Percentiles rank a stretch among this genome's conserved stretches.
Conservation (phyloP, 2,329 filamentous ascomycete genomes). For the Colletotrichum theobromicola region DNA sequence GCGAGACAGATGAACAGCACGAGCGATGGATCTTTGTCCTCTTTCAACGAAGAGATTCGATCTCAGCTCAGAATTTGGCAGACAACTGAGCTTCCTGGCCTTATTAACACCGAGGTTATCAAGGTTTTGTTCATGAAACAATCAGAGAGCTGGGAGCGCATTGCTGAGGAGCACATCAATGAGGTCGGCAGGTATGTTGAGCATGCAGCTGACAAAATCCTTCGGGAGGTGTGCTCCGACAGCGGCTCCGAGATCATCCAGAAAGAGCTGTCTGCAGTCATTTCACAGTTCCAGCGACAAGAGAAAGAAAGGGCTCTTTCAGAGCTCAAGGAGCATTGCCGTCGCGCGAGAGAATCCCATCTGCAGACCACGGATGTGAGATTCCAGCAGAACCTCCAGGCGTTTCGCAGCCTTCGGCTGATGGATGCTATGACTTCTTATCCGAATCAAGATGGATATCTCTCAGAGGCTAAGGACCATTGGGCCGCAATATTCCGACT, state of each 20-base stretch:
- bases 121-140: conserved; percentile 34
- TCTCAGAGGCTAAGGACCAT: neutral
- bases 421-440: conserved; percentile 6
- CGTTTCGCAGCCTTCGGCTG: conserved; percentile 26
- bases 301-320: neutral
- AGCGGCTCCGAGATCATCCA: conserved; percentile 20
- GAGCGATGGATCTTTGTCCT: neutral
- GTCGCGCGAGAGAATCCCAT: conserved; percentile 16
- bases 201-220: conserved; percentile 20
- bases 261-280: conserved; percentile 4
- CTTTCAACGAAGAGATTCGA: conserved; percentile 27
- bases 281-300: neutral
- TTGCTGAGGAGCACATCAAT: conserved; percentile 29
- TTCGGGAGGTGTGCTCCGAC: conserved; percentile 21
- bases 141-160: conserved; percentile 33
- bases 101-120: conserved; percentile 36
- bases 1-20: neutral
- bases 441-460: neutral
- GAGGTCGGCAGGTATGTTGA: conserved; percentile 22
- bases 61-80: conserved; percentile 30
- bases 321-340: conserved; percentile 1
- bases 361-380: conserved; percentile 28
- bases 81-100: conserved; percentile 34
- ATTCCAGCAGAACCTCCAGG: conserved; percentile 26
- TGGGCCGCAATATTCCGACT: conserved; percentile 3